These are phyloP conservation scores for Pecoramyces ruminantium DNA, from an alignment of 192 early-diverging fungal species.

Conservation along the genomic window DNA sequence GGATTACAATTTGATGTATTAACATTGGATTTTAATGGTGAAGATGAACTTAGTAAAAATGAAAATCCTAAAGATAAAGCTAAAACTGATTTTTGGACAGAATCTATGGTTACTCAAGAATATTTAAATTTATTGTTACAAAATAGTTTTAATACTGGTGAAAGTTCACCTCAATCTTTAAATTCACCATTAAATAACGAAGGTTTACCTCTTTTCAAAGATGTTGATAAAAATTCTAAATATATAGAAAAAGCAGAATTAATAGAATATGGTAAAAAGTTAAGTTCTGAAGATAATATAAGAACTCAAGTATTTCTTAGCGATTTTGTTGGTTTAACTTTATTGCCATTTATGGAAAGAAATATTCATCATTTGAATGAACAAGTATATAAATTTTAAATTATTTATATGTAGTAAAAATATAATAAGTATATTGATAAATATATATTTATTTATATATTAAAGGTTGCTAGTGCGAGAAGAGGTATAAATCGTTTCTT, in stretches of 20 bases:
- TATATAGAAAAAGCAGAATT: constrained; percentile 15
- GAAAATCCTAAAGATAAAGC: constrained; percentile 4
- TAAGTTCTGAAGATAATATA: not conserved
- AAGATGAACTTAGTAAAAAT: constrained; percentile 6
- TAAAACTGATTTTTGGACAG: constrained; percentile 2
- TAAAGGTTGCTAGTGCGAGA: constrained; percentile 55
- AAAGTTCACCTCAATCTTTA: not conserved
- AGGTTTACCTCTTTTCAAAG: not conserved
- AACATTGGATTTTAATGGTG: constrained; percentile 24
- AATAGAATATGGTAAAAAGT: not conserved
- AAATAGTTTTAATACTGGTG: not conserved
- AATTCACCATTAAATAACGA: not conserved
- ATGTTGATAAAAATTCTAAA: constrained; percentile 4
- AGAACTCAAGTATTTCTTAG: constrained; percentile 11
- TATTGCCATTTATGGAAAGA: constrained; percentile 79
- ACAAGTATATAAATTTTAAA: no score
- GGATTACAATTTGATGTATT: constrained; percentile 40
- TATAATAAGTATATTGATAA: no score
- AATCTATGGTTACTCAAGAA: constrained; percentile 12
- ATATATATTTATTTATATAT: not conserved
- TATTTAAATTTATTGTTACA: constrained; percentile 19
- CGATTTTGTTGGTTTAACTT: constrained; percentile 49
- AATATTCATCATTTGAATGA: constrained; percentile 78
- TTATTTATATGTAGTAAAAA: no score
- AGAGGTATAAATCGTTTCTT: constrained; percentile 80